Evolutionary conservation across 192 early-diverging fungal genomes (phyloP), one percentile per base, ranked within the genome.

Genomic region (Spizellomyces punctatus): DNA sequence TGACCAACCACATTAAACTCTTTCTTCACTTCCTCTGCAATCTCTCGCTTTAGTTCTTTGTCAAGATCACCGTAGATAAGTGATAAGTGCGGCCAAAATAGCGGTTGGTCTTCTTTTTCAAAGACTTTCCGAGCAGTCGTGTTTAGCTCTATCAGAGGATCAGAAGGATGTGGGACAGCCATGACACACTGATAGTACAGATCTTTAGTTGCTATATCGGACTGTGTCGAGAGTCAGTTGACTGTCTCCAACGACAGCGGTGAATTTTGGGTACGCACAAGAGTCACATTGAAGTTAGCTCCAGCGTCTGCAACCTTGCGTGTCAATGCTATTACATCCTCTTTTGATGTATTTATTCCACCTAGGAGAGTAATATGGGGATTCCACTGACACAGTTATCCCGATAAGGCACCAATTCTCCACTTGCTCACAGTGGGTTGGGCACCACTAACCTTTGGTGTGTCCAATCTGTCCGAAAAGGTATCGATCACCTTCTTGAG

Each of bases 321-420:
- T 16, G 66, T 42, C 10, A 21, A 41, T 22, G 60, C 62, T 5
- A 57, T 6, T 12, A 64, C 67, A 19, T 70, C 61, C 10, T 69
- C 75, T 9, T 60, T 19, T n/a, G 58, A n/a, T 3, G 56, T 60
- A 12, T 58, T 44, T 19, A 80, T 57, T 19, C 60, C 62, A 46
- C 75, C 79, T 17, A 77, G 63, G 19, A 79, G 71, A 6, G 79
- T 80, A 22, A 80, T 71, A 52, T 80, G 79, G 10, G 75, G 72
- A 21, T 21, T 46, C 74, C 74, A 76, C 62, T 57, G 44, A 5
- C 16, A 58, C 16, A 65, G 43, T 5, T 10, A 48, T 12, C n/a
- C n/a, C 44, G 16, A n/a, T n/a, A n/a, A n/a, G 43, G 36, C n/a
- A n/a, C 16, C 17, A 54, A n/a, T 0, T 41, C n/a, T 12, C 6